phyloP scores from a whole-genome alignment of 2,329 filamentous ascomycete species.

The Dactylonectria macrodidyma region DNA sequence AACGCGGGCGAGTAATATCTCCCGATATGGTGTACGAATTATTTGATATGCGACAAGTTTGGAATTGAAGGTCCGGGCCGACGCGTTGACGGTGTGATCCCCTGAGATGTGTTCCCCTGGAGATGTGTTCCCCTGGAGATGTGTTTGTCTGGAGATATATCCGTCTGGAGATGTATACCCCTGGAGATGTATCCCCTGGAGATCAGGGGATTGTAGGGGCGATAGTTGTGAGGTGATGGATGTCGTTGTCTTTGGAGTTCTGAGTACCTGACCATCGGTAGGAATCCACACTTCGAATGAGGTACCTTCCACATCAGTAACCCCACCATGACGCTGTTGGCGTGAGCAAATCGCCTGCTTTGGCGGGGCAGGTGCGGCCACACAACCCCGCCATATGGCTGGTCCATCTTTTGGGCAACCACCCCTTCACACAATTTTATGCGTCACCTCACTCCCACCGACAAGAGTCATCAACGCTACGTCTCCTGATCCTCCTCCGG shows the following conservation, averaged over 20 bases:
- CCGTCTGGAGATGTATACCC: background rate
- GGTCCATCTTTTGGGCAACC: slow-evolving; percentile 25
- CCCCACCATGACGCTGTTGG: slow-evolving; percentile 45
- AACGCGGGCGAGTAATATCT: slow-evolving; percentile 14
- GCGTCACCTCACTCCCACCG: slow-evolving; percentile 43
- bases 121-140: background rate
- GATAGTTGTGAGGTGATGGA: background rate
- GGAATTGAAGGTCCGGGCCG: slow-evolving; percentile 3
- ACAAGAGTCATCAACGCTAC: slow-evolving; percentile 39
- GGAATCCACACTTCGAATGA: background rate
- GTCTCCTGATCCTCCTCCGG: slow-evolving; percentile 39
- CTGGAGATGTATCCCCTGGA: no score
- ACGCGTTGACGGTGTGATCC: background rate
- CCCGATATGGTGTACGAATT: slow-evolving; percentile 35
- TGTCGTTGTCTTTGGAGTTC: background rate
- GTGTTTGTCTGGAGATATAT: no score
- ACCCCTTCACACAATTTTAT: slow-evolving; percentile 43
- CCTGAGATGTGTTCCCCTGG: no score
- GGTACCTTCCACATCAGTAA: slow-evolving; percentile 28
- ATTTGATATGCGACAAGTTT: slow-evolving; percentile 36
- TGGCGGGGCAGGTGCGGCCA: slow-evolving; percentile 45
- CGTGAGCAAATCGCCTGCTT: slow-evolving; percentile 38
- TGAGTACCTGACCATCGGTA: slow-evolving; percentile 2
- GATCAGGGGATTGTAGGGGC: background rate
- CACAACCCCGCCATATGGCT: slow-evolving; percentile 41